Evolutionary conservation across 2,329 filamentous ascomycete genomes (phyloP).

Genomic region (Ceratocystis destructans): DNA sequence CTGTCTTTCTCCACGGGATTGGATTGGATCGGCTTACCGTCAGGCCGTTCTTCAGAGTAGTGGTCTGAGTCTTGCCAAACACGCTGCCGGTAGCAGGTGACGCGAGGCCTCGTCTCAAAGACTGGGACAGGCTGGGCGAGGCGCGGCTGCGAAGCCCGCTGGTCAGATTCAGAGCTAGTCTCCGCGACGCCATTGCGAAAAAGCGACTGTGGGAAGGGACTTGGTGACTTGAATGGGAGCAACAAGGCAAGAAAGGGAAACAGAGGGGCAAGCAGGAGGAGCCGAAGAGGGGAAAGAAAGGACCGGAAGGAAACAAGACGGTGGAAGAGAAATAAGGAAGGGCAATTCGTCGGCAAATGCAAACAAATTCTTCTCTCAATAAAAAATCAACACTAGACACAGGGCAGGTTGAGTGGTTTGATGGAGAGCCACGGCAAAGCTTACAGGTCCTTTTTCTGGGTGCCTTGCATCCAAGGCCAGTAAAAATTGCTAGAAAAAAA

Average conservation of each 20-base stretch:
- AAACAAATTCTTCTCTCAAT: conserved; percentile 15
- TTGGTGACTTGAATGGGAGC: conserved; percentile 11
- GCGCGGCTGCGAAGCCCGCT: conserved; percentile 78
- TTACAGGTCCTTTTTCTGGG: conserved; percentile 31
- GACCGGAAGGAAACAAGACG: conserved; percentile 8
- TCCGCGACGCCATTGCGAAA: conserved; percentile 79
- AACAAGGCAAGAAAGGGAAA: conserved; percentile 19
- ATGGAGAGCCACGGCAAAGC: conserved; percentile 32
- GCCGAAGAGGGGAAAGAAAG: not conserved
- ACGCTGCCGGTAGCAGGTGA: conserved; percentile 49
- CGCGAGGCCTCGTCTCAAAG: conserved; percentile 76
- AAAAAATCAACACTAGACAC: conserved; percentile 22
- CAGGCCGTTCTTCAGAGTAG: conserved; percentile 92
- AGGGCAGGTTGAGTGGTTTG: conserved; percentile 39
- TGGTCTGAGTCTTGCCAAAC: conserved; percentile 81
- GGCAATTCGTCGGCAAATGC: not conserved
- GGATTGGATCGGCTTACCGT: conserved; percentile 47
- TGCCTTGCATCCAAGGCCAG: conserved; percentile 31
- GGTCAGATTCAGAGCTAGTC: conserved; percentile 89
- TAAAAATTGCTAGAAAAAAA: conserved; percentile 15
- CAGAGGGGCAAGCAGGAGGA: conserved; percentile 15
- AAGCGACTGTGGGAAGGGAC: conserved; percentile 34
- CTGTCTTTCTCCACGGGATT: too few species aligned
- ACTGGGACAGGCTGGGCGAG: conserved; percentile 63
- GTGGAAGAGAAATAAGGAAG: conserved; percentile 8